These are phyloP conservation scores for Dactylonectria macrodidyma DNA, from an alignment of 2,329 filamentous ascomycete genomes.

Conservation along the genomic window DNA sequence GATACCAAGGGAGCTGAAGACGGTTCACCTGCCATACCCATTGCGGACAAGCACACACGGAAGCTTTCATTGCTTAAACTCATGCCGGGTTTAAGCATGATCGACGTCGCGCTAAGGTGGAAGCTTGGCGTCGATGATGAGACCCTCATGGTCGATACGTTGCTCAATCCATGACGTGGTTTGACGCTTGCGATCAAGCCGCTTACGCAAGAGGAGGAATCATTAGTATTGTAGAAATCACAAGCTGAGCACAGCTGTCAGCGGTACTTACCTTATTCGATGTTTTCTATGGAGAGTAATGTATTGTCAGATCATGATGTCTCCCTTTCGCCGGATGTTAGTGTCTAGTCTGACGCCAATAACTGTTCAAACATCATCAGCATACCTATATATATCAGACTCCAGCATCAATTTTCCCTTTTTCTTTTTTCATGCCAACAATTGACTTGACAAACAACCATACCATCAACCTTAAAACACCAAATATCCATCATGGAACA, in stretches of 20 bases:
- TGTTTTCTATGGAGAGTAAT: neutral
- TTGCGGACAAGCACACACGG: neutral
- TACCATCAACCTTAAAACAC: neutral
- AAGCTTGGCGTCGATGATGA: slow-evolving; percentile 2
- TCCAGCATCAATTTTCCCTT: neutral
- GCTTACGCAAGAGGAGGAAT: neutral
- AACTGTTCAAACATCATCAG: neutral
- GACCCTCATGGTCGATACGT: neutral
- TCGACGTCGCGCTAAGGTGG: neutral
- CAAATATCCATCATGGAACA: slow-evolving; percentile 67
- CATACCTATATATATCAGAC: neutral
- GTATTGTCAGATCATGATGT: neutral
- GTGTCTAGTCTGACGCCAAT: neutral
- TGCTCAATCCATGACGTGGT: neutral
- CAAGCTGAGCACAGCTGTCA: too few relatives aligned
- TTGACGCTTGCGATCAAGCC: neutral
- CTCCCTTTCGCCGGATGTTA: neutral
- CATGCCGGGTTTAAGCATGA: neutral
- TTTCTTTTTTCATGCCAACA: neutral
- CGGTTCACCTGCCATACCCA: neutral
- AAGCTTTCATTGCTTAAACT: neutral
- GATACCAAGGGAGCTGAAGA: neutral
- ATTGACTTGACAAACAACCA: neutral
- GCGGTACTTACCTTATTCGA: neutral
- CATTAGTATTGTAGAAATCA: too few relatives aligned